A percentile compares a stretch with the other conserved stretches of the same genome.
These are phyloP conservation scores for Verticillium zaregamsianum DNA, from an alignment of 2,329 filamentous ascomycete genomes.

Conservation along the genomic window DNA sequence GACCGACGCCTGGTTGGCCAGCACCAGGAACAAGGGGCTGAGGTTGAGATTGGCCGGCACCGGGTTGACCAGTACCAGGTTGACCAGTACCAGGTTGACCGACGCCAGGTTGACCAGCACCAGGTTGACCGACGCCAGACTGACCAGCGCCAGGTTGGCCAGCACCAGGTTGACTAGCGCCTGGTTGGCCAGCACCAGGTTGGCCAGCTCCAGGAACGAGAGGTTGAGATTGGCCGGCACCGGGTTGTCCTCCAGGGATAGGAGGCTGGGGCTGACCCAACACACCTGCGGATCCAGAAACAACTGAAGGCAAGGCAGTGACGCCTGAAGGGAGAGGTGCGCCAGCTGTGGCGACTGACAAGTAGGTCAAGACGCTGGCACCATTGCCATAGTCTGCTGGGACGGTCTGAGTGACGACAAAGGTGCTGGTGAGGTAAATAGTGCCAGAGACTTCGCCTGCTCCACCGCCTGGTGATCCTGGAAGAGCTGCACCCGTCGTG, in stretches of 20 bases:
- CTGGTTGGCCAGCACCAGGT: background rate
- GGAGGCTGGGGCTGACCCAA: no score
- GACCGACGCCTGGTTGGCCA: background rate
- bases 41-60: background rate
- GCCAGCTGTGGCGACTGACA: background rate
- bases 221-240: background rate
- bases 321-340: background rate
- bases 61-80: background rate
- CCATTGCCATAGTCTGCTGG: conserved; percentile 1
- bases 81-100: background rate
- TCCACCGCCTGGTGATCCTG: background rate
- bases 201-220: background rate
- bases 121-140: background rate
- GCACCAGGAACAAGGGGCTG: background rate
- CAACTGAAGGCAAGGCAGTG: background rate
- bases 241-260: background rate
- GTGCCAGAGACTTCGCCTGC: background rate
- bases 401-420: background rate
- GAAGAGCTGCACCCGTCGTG: background rate
- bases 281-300: background rate
- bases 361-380: background rate
- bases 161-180: background rate
- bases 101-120: background rate
- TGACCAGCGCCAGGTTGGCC: background rate
- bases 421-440: conserved; percentile 1